Base-by-base conservation (phyloP, 2,329 filamentous ascomycete genomes). In the Paraphaeosphaeria minitans region DNA sequence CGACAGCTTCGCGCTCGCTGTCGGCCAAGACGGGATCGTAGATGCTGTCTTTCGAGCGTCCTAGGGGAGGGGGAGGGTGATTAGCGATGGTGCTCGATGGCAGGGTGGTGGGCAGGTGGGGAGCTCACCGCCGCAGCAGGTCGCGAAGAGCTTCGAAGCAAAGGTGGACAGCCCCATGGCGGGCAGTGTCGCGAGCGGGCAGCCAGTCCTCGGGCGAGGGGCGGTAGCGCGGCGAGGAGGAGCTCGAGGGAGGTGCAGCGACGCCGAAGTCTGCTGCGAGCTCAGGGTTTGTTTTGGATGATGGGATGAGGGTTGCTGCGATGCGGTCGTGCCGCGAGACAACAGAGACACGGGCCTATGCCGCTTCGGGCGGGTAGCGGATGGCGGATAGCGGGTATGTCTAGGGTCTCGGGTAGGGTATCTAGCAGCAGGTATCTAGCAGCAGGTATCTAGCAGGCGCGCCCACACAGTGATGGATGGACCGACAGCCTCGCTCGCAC, bases 1-100 rank as follows among this genome's bases (percentile, higher is more conserved):
- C 93, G 56, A 99, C 95, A 56, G 95, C 95, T 82, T 98, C 95
- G 72, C 95, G 88, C 81, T 99, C 95, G 80, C 91, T 96, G 75
- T 99, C 95, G 71, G 93, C 93, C 62, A 99, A 86, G 57, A 95
- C 91, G 10, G 78, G 78, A 60, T 81, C 78, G 59, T 80, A 81
- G 60, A 81, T 77, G 69, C 78, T 80, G 69, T 81, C 79, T 64
- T 77, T 79, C 47, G 75, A 79, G 66, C 80, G 79, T 65, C 73
- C 80, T 81, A 65, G 12, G 24, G 10, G 27, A 22, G 16, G 0
- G 9, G 12, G 24, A 9, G 27, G 27, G 16, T 0, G 9, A 55
- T 77, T 63, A 76, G 72, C 46, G 60, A 48, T 35, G 50, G 16
- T 10, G 60, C 37, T 35, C 21, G 51, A 58, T 37, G 57, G n/a